Evolutionary conservation across 2,329 filamentous ascomycete genomes (phyloP), one percentile per base, ranked within the genome.

Genomic region (Pestalotiopsis fici): DNA sequence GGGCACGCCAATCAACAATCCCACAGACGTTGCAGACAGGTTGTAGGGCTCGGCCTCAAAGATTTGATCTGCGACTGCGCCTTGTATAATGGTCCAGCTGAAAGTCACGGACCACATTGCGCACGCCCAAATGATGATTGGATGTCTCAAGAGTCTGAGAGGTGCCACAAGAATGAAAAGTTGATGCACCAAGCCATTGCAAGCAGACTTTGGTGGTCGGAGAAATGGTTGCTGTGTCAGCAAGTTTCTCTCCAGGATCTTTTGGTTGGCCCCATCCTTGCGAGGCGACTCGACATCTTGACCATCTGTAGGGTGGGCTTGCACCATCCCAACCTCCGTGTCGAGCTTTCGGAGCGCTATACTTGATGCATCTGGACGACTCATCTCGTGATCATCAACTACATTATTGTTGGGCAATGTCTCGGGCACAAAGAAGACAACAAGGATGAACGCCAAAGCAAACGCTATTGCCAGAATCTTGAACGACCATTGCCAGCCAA

Each of bases 1-100:
- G 0, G 78, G 78, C 4, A 82, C 67, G 2, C 77, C 80, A n/a
- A 67, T 70, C 1, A 83, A 71, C 62, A 81, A 80, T 25, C 82
- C 81, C 35, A 83, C 78, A 4, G 77, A 76, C 1, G 75, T 74
- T 1, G 79, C 72, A 23, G 70, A 71, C 59, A 83, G 76, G 62
- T 73, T 71, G 71, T 83, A 83, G 1, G 81, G 81, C 21, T 80
- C 78, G 39, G 64, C 63, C n/a, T 21, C 25, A 43, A 56, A 65
- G 47, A 65, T 65, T 27, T 65, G 63, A n/a, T 27, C 43, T 12
- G 63, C 63, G 1, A 65, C 63, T 1, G 63, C 63, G 47, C 63
- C 63, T 13, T 28, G 25, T 9, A 65, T 31, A 43, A 65, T 65
- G 63, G 28, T 28, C 63, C 63, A 65, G 63, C 23, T 59, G 56